These are phyloP conservation scores for Pythium guiyangense DNA, from an alignment of 352 stramenopile species.

Conservation along the genomic window DNA sequence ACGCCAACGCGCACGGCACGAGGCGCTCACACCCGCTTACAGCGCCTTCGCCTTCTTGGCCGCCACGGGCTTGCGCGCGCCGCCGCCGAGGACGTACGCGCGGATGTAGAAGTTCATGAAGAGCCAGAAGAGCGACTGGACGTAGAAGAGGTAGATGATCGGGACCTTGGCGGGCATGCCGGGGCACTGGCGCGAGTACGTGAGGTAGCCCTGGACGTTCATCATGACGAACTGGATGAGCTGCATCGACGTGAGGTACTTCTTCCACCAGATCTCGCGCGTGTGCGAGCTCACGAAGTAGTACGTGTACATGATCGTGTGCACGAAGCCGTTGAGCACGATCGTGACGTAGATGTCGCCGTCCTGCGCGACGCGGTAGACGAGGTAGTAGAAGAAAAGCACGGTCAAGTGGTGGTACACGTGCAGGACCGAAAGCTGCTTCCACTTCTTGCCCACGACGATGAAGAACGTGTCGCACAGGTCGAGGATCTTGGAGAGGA, in stretches of 20 bases:
- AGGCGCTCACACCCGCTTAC: no score
- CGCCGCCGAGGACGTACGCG: constrained; percentile 73
- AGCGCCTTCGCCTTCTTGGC: no score
- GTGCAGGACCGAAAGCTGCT: constrained; percentile 96
- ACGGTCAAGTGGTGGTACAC: constrained; percentile 98
- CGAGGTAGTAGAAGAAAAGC: constrained; percentile 95
- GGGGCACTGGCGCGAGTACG: constrained; percentile 86
- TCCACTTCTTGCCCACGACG: constrained; percentile 97
- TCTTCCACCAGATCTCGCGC: constrained; percentile 98
- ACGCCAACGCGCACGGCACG: no score
- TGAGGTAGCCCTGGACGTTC: constrained; percentile 72
- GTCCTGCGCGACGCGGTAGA: constrained; percentile 92
- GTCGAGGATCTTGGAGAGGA: constrained; percentile 95
- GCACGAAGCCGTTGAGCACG: constrained; percentile 96
- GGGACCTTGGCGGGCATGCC: constrained; percentile 77
- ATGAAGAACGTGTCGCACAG: constrained; percentile 97
- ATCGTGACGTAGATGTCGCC: constrained; percentile 97
- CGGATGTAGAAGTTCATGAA: constrained; percentile 97
- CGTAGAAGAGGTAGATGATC: constrained; percentile 93
- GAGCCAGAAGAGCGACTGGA: constrained; percentile 92
- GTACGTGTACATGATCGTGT: constrained; percentile 99
- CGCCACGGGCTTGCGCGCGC: constrained; percentile 22
- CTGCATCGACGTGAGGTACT: constrained; percentile 94
- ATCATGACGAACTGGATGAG: constrained; percentile 92
- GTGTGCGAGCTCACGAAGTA: constrained; percentile 98